Evolutionary conservation across 1,284 basidiomycete species (phyloP), one percentile per base, ranked within the genome.

Genomic region (Caloboletus inedulis): DNA sequence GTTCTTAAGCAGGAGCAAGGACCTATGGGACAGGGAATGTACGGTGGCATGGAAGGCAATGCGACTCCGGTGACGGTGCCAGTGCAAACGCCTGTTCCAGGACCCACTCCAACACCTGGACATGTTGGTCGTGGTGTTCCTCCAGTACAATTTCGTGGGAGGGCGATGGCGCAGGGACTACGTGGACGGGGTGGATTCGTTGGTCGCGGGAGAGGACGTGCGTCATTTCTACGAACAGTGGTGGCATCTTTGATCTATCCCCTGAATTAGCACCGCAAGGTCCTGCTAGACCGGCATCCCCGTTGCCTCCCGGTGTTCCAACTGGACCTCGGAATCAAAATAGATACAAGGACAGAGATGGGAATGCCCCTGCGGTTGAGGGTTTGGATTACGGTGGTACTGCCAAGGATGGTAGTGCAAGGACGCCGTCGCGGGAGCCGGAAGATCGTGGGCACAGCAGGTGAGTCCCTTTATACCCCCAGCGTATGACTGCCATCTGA

Each of bases 271-370:
- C 72, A 36, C 75, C 78, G 13, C 69, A 72, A 55, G 74, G 72
- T n/a, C 84, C 86, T 43, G 80, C 81, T 34, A 79, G 89, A 47
- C 84, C 89, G 16, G 84, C 87, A 4, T 90, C 89, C 0, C 89
- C 88, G 25, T 76, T 91, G 1, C 89, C 89, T 4, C 87, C 89
- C 16, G 84, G 84, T 57, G 89, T 92, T 21, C 89, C 89, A 0
- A 92, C 89, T 0, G 90, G 90, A 2, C 89, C 89, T 10, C 77
- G 89, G 41, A 91, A 90, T 66, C 85, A 88, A 65, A 90, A 89
- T 66, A 89, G 89, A 66, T 91, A 92, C 73, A 91, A 91, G 71
- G 89, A 92, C 67, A 79, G 89, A 34, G 87, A 90, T 62, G 82
- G 81, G 13, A 89, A 87, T 62, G 85, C 85, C 2, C 83, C 85